Evolutionary conservation across 2,329 filamentous ascomycete genomes (phyloP).

Genomic region (Alternaria brassicae): DNA sequence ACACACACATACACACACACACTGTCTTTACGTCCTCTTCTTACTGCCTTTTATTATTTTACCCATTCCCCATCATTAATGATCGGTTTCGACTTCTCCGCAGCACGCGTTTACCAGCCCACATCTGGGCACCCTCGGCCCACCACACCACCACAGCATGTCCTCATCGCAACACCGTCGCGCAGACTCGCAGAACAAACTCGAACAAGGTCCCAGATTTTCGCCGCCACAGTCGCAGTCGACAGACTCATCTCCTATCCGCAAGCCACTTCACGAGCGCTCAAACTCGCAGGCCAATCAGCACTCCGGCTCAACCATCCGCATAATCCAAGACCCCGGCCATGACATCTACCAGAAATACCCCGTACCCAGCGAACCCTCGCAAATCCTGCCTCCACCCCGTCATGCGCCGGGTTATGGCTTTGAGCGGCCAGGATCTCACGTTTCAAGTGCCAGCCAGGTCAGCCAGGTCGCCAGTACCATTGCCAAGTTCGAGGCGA

Average conservation of each 20-base stretch:
- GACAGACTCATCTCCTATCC: conserved; percentile 42
- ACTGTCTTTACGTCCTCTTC: conserved; percentile 29
- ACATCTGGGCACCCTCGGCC: conserved; percentile 31
- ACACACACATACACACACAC: no score
- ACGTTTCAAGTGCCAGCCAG: conserved; percentile 50
- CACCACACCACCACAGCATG: conserved; percentile 38
- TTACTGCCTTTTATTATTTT: conserved; percentile 15
- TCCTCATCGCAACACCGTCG: conserved; percentile 34
- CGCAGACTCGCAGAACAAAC: conserved; percentile 36
- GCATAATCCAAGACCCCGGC: conserved; percentile 49
- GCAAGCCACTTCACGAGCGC: conserved; percentile 49
- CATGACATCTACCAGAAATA: conserved; percentile 49
- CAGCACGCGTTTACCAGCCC: conserved; percentile 30
- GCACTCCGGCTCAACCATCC: conserved; percentile 49
- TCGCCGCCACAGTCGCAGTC: conserved; percentile 37
- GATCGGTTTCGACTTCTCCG: conserved; percentile 33
- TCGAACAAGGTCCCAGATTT: conserved; percentile 40
- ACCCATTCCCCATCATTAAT: conserved; percentile 40
- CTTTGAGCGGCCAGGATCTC: conserved; percentile 48
- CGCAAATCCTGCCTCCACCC: conserved; percentile 51
- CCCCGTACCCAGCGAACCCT: conserved; percentile 50
- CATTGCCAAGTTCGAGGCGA: conserved; percentile 48
- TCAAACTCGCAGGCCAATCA: conserved; percentile 50
- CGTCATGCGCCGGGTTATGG: conserved; percentile 47
- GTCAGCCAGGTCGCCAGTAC: conserved; percentile 48